These are phyloP conservation scores for Przewalskia tangutica DNA, from an alignment of 257 asterid genomes.

Conservation along the genomic window DNA sequence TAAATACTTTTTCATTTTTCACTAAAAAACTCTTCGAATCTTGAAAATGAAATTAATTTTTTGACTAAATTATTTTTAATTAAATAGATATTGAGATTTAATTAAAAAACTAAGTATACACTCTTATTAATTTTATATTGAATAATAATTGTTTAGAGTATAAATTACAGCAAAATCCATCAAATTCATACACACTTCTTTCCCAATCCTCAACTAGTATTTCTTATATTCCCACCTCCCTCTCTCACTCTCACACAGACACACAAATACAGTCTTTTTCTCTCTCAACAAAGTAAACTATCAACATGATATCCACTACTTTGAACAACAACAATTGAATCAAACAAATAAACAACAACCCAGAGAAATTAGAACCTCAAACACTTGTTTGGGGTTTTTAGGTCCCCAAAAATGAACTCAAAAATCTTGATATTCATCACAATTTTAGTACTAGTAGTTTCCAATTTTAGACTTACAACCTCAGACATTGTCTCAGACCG, in stretches of 20 bases:
- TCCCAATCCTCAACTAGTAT: not conserved
- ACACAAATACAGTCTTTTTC: no score
- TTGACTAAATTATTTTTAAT: no score
- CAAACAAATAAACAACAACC: not conserved
- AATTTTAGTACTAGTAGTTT: not conserved
- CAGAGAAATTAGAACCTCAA: no score
- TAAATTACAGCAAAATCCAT: not conserved
- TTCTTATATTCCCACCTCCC: not conserved
- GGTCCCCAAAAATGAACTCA: not conserved
- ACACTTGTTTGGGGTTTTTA: not conserved
- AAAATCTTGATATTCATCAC: not conserved
- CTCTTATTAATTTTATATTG: not conserved
- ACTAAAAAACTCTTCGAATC: no score
- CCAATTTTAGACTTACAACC: conserved; percentile 14
- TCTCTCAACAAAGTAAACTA: not conserved
- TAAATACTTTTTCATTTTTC: no score
- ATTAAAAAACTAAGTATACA: no score
- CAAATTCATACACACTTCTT: not conserved
- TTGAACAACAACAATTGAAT: not conserved
- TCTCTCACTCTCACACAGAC: not conserved
- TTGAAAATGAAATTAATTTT: no score
- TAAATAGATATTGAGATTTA: no score
- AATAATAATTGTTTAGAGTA: not conserved
- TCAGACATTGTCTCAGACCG: conserved; percentile 71
- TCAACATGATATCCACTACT: conserved; percentile 1